Conservation (phyloP, 495 filamentous ascomycete genomes). For the Penicillium simplicissimum region DNA sequence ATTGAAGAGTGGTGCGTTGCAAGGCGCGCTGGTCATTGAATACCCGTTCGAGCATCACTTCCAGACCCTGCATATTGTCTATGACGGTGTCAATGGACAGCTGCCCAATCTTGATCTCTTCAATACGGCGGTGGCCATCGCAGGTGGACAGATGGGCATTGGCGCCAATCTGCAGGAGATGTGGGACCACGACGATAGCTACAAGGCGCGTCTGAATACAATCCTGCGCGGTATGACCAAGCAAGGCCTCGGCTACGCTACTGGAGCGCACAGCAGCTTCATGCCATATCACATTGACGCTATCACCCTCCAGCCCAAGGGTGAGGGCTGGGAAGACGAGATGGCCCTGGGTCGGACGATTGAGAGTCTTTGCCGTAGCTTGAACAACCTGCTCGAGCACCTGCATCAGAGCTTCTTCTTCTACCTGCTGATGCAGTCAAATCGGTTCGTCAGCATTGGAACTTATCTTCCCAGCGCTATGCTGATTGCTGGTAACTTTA, state of each 20-base stretch:
- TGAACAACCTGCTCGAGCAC: slow-evolving; percentile 96
- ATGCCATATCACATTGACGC: slow-evolving; percentile 98
- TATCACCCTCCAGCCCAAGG: slow-evolving; percentile 85
- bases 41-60: slow-evolving; percentile 84
- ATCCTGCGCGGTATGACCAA: slow-evolving; percentile 93
- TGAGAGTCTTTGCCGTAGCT: slow-evolving; percentile 83
- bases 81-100: slow-evolving; percentile 96
- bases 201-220: slow-evolving; percentile 78
- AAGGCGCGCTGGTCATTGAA: slow-evolving; percentile 92
- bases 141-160: slow-evolving; percentile 91
- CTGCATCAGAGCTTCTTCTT: slow-evolving; percentile 99
- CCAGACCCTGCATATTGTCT: slow-evolving; percentile 83
- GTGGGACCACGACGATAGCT: slow-evolving; percentile 79
- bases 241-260: slow-evolving; percentile 86
- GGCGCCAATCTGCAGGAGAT: slow-evolving; percentile 80
- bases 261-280: slow-evolving; percentile 89
- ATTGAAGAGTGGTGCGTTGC: slow-evolving; percentile 87
- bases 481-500: slow-evolving; percentile 91
- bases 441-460: slow-evolving; percentile 95
- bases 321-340: slow-evolving; percentile 94
- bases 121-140: slow-evolving; percentile 88
- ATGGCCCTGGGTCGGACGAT: slow-evolving; percentile 89
- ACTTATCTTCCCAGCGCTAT: slow-evolving; percentile 97
- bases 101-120: slow-evolving; percentile 93
- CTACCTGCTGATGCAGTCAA: slow-evolving; percentile 86